Evolutionary conservation across 208 protist species (phyloP).

Genomic region (Trypanosoma conorhini): DNA sequence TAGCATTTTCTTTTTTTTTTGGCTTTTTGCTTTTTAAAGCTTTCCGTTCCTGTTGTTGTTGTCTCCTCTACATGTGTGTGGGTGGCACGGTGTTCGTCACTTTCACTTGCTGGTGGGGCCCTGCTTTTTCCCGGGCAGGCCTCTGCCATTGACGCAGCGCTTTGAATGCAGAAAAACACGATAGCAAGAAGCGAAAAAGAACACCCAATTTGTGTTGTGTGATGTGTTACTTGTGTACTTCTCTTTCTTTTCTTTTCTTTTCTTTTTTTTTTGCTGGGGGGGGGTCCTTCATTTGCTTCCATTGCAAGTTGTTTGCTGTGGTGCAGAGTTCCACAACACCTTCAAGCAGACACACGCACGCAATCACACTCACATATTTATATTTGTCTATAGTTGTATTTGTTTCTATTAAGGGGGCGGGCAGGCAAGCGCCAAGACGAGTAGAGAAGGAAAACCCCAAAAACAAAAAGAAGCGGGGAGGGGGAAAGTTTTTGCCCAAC

Average conservation of each 20-base stretch:
- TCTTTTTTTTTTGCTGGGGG: slow-evolving; percentile 15
- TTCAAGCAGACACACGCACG: background rate
- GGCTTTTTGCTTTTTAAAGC: background rate
- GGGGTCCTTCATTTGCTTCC: background rate
- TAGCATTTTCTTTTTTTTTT: slow-evolving; percentile 12
- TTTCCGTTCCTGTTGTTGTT: slow-evolving; percentile 10
- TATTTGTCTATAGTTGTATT: slow-evolving; percentile 2
- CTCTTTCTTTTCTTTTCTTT: background rate
- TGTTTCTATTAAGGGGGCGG: background rate
- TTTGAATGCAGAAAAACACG: background rate
- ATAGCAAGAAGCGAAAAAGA: background rate
- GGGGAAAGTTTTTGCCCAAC: background rate
- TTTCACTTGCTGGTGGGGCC: too few species aligned
- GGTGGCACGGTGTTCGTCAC: too few species aligned
- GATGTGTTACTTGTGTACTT: slow-evolving; percentile 1
- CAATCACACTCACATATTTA: background rate
- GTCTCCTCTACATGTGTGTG: background rate
- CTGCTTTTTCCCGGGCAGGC: too few species aligned
- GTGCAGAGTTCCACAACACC: background rate
- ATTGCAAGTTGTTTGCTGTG: background rate
- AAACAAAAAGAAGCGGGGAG: slow-evolving; percentile 1
- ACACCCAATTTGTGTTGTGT: background rate
- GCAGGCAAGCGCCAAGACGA: background rate
- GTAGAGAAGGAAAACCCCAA: background rate
- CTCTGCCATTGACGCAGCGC: too few species aligned